Evolutionary conservation across 352 stramenopile species (phyloP), one percentile per base, ranked within the genome.

Genomic region (Phytophthora fragariaefolia): DNA sequence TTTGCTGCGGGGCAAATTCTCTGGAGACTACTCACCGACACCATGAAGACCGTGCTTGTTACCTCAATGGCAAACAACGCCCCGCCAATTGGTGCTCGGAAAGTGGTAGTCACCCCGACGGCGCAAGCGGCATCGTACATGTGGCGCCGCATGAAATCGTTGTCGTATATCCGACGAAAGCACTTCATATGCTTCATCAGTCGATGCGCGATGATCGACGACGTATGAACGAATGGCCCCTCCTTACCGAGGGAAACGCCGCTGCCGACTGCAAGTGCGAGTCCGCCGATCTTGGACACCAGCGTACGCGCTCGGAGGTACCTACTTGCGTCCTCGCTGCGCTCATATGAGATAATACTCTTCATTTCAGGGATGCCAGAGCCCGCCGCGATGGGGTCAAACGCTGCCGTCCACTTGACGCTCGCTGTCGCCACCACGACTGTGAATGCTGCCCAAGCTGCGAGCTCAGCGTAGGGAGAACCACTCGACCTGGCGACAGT

Each of bases 241-340:
- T 99, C 97, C 59, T 97, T 98, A 24, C 97, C 97, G 1, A 99
- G 86, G 6, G 94, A 96, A 47, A 99, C 80, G 13, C 96, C 97
- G 28, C 85, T 94, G 0, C 92, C 83, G 12, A 99, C 79, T 13
- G 88, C 90, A 30, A 98, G 92, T 3, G 91, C 88, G 0, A 99
- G 89, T n/a, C 97, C 97, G 3, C 97, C 71, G 15, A 84, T 74
- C 58, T 97, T 97, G 2, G 86, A 84, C 4, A 92, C 40, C 13
- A 94, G 66, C 20, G 82, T 93, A 15, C 74, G 74, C 3, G 67
- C 54, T 6, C 70, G 47, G 3, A 90, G 66, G 40, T 85, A 84
- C 13, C 71, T 62, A 38, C 80, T 72, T 4, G 77, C 79, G 23
- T 92, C 77, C 22, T 77, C 73, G 1, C 70, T 69, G 17, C 64